These are phyloP conservation scores for Ormosia emarginata DNA, from an alignment of 306 rosid genomes.

Conservation along the genomic window DNA sequence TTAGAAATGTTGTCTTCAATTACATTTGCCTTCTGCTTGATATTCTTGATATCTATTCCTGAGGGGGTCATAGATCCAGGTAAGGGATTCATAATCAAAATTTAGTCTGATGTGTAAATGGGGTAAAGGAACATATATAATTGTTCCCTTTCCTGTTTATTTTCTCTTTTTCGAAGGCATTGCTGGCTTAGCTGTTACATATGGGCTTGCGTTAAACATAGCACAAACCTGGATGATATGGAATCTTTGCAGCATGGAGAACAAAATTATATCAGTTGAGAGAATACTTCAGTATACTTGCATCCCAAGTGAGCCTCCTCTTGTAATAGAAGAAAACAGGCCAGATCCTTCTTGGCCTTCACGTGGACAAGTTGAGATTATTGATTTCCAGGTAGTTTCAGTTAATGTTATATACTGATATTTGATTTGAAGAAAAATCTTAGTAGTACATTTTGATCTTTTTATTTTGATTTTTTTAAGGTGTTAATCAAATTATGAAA, in stretches of 20 bases:
- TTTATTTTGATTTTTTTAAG: neutral
- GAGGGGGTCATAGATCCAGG: constrained; percentile 54
- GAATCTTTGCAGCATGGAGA: constrained; percentile 49
- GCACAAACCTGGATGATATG: constrained; percentile 41
- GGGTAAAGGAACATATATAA: neutral
- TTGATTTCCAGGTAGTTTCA: constrained; percentile 44
- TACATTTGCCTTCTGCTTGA: constrained; percentile 41
- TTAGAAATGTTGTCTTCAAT: constrained; percentile 44
- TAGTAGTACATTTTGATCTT: neutral
- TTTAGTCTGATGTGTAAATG: neutral
- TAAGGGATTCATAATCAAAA: neutral
- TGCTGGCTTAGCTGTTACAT: constrained; percentile 61
- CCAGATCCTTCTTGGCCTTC: constrained; percentile 47
- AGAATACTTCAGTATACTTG: constrained; percentile 51
- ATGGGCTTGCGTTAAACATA: constrained; percentile 50
- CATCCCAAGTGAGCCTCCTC: constrained; percentile 50
- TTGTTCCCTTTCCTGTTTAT: neutral
- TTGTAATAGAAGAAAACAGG: constrained; percentile 33
- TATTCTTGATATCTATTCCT: constrained; percentile 52
- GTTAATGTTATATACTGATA: neutral
- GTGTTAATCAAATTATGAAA: neutral
- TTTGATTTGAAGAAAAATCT: neutral
- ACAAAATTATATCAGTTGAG: constrained; percentile 57
- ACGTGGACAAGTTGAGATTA: constrained; percentile 43
- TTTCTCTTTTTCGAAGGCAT: constrained; percentile 22